These are phyloP conservation scores for Ogataea pilisensis DNA, from an alignment of 805 yeast species.

Conservation along the genomic window DNA sequence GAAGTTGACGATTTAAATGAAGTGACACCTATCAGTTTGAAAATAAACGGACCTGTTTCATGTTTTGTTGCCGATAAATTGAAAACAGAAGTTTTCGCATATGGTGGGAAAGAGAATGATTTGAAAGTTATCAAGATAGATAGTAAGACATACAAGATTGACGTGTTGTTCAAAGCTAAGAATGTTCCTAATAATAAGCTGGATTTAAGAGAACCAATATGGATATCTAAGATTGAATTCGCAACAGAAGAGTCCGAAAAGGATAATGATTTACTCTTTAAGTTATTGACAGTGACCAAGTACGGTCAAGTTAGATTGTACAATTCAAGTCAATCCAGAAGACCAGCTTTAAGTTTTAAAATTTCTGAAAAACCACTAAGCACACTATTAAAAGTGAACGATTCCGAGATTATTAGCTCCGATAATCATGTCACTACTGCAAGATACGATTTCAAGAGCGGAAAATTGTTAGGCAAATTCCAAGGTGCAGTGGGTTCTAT, in stretches of 20 bases:
- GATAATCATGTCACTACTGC: constrained; percentile 69
- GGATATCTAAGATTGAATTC: constrained; percentile 61
- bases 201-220: constrained; percentile 77
- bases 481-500: constrained; percentile 78
- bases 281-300: constrained; percentile 62
- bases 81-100: constrained; percentile 55
- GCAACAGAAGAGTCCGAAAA: constrained; percentile 28
- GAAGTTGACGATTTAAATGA: constrained; percentile 6
- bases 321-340: constrained; percentile 61
- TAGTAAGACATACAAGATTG: constrained; percentile 15
- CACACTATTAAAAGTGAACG: constrained; percentile 34
- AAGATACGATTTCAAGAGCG: constrained; percentile 46
- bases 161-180: constrained; percentile 60
- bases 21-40: constrained; percentile 27
- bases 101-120: constrained; percentile 85
- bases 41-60: constrained; percentile 45
- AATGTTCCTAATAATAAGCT: constrained; percentile 79
- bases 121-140: constrained; percentile 43
- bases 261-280: constrained; percentile 36
- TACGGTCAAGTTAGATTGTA: constrained; percentile 76
- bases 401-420: constrained; percentile 54
- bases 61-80: constrained; percentile 46
- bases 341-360: constrained; percentile 58
- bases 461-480: constrained; percentile 62
- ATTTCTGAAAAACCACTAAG: constrained; percentile 52